Percentiles rank a stretch among this genome's conserved stretches.
Evolutionary conservation across 2,329 filamentous ascomycete genomes (phyloP).

Genomic region (Dactylonectria macrodidyma): DNA sequence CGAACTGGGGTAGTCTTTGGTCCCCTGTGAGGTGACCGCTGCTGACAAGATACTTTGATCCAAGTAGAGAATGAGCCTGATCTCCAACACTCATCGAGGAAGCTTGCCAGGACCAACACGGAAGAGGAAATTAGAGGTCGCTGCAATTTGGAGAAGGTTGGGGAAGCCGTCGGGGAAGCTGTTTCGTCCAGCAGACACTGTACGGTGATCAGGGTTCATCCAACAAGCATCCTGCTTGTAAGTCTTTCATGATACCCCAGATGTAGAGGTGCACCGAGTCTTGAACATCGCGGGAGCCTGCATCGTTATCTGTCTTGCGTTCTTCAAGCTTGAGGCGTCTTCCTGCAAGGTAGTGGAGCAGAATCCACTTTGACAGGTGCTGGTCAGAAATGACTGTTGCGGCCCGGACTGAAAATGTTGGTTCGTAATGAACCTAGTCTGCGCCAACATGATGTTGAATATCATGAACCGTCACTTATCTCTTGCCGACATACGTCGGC

Average conservation of each 20-base stretch:
- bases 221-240: background rate
- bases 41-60: slow-evolving; percentile 31
- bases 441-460: slow-evolving; percentile 26
- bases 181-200: slow-evolving; percentile 6
- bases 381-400: slow-evolving; percentile 28
- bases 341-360: slow-evolving; percentile 41
- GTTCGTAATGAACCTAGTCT: slow-evolving; percentile 8
- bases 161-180: slow-evolving; percentile 30
- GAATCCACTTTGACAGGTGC: slow-evolving; percentile 33
- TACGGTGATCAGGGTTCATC: background rate
- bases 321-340: slow-evolving; percentile 35
- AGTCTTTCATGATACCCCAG: slow-evolving; percentile 30
- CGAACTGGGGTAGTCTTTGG: slow-evolving; percentile 27
- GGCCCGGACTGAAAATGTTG: slow-evolving; percentile 8
- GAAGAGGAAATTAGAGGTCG: slow-evolving; percentile 30
- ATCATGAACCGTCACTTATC: slow-evolving; percentile 15
- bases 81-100: slow-evolving; percentile 39
- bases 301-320: slow-evolving; percentile 36
- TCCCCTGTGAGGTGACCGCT: slow-evolving; percentile 34
- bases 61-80: slow-evolving; percentile 28
- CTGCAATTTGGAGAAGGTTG: slow-evolving; percentile 26
- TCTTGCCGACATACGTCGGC: slow-evolving; percentile 16
- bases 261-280: slow-evolving; percentile 27
- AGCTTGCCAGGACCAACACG: slow-evolving; percentile 33
- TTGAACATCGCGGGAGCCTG: slow-evolving; percentile 28